Percentiles rank a stretch among this genome's conserved stretches.
phyloP scores from a whole-genome alignment of 306 rosid species.

The Myrica gale region DNA sequence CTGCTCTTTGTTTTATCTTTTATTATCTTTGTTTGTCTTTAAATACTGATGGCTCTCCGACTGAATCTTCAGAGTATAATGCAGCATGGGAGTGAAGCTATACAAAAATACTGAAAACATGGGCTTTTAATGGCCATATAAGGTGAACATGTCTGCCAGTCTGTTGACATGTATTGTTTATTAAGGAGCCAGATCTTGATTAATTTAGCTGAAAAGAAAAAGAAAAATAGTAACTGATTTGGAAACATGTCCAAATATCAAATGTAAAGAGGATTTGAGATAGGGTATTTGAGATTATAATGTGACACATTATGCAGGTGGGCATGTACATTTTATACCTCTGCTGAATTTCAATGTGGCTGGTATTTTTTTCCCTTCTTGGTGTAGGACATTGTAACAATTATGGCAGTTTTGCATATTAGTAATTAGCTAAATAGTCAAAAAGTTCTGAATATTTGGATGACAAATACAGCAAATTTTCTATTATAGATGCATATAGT shows the following conservation, averaged over 20 bases:
- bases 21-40: background rate
- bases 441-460: no score
- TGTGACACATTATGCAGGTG: no score
- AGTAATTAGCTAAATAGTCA: no score
- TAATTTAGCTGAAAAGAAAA: background rate
- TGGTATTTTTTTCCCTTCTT: no score
- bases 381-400: no score
- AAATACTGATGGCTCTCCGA: background rate
- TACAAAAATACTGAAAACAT: background rate
- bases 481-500: no score
- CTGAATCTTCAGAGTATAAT: constrained; percentile 18
- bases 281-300: no score
- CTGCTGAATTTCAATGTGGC: no score
- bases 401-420: no score
- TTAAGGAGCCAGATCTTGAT: background rate
- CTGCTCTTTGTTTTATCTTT: background rate
- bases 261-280: background rate
- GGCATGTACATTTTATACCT: no score
- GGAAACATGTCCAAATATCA: background rate
- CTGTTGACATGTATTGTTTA: background rate
- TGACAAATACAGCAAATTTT: no score
- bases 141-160: background rate
- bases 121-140: background rate
- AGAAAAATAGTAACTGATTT: background rate
- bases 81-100: background rate